Percentiles rank a stretch among this genome's conserved stretches.
Conservation (phyloP, 1,139 yeast species). For the Yamadazyma aaseri region DNA sequence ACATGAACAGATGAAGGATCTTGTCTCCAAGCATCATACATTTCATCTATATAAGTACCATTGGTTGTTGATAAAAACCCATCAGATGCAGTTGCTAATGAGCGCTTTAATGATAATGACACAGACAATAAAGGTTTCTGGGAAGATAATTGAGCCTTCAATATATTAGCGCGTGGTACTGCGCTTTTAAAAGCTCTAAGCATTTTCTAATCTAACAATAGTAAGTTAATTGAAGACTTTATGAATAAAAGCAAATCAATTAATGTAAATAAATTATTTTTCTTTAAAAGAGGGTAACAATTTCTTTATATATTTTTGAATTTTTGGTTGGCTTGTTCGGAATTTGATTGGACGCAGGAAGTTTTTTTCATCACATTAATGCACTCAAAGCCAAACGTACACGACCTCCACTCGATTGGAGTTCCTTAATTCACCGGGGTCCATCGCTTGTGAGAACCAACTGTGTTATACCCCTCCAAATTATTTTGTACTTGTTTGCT, state of each 20-base stretch:
- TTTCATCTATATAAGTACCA: constrained; percentile 93
- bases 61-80: constrained; percentile 80
- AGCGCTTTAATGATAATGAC: constrained; percentile 44
- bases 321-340: constrained; percentile 8
- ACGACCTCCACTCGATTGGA: not conserved
- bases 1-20: constrained; percentile 92
- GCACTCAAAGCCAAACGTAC: not conserved
- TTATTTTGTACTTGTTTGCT: too few species aligned
- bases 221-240: constrained; percentile 2
- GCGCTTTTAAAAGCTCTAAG: constrained; percentile 47
- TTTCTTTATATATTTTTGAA: constrained; percentile 4
- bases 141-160: constrained; percentile 17
- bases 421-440: constrained; percentile 9
- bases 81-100: constrained; percentile 69
- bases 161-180: constrained; percentile 33
- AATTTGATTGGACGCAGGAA: constrained; percentile 10
- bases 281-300: constrained; percentile 1
- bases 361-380: too few species aligned
- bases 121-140: constrained; percentile 7
- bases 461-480: not conserved
- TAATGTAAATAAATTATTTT: not conserved
- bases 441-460: not conserved
- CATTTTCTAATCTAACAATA: constrained; percentile 24
- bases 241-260: not conserved
- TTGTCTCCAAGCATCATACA: constrained; percentile 91